Conservation (phyloP, 495 filamentous ascomycete genomes). For the Hypoxylon perforatum region DNA sequence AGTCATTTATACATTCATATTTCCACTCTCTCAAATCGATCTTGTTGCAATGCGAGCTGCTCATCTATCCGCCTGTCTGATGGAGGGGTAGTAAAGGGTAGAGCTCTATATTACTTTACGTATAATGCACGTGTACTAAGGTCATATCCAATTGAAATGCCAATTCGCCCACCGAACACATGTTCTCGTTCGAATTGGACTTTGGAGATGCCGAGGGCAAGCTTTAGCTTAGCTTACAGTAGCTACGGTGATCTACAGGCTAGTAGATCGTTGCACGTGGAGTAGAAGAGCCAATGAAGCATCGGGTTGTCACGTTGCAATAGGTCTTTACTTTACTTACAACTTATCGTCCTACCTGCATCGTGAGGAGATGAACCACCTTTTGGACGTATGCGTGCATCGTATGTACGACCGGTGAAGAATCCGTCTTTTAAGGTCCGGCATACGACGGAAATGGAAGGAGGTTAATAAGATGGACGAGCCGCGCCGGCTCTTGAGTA, state of each 20-base stretch:
- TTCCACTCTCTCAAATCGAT: too few species aligned
- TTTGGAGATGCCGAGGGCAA: background rate
- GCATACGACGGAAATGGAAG: conserved; percentile 15
- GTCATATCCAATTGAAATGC: conserved; percentile 20
- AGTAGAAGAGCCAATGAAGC: conserved; percentile 10
- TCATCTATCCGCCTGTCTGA: background rate
- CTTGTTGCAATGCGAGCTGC: too few species aligned
- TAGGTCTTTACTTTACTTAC: background rate
- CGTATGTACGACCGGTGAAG: too few species aligned
- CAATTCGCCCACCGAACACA: conserved; percentile 19
- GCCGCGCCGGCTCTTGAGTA: conserved; percentile 1
- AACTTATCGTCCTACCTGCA: background rate
- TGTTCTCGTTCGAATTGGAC: conserved; percentile 3
- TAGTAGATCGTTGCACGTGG: conserved; percentile 18
- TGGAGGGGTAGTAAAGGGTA: too few species aligned
- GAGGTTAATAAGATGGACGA: background rate
- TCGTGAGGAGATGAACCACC: too few species aligned
- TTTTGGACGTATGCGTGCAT: too few species aligned
- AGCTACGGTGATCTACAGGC: background rate
- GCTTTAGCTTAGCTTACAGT: too few species aligned
- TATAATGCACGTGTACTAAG: conserved; percentile 25
- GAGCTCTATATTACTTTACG: background rate
- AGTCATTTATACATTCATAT: too few species aligned
- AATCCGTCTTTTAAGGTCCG: conserved; percentile 1
- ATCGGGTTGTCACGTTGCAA: conserved; percentile 4